Evolutionary conservation across 2,329 filamentous ascomycete genomes (phyloP), one percentile per base, ranked within the genome.

Genomic region (Epichloe amarillans): DNA sequence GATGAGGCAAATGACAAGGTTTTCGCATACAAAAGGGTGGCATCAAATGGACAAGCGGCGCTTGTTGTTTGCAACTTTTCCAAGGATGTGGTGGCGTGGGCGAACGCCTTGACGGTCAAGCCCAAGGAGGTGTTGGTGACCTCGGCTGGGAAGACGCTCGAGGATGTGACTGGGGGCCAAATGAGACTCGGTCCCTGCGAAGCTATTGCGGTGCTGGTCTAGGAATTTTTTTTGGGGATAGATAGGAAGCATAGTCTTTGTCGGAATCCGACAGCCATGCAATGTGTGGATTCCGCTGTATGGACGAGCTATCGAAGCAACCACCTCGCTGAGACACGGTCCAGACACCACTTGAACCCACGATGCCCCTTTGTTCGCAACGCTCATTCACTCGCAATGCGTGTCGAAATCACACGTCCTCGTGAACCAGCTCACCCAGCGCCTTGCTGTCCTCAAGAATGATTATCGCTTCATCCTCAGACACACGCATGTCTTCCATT

Each of bases 341-440:
- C 21, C 21, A 17, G 35, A 23, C 14, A 47, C 15, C 3, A 23
- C 12, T 38, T 38, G 36, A 38, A 38, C 8, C 11, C 46, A 3
- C 14, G 8, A 2, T 26, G 23, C 30, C 26, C 17, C 7, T 43
- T 19, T 40, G 4, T 17, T 44, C 41, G 14, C 4, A 33, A 33
- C 39, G 30, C 12, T 26, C 12, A 30, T 26, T 30, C 42, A 7
- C 39, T 47, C 33, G 21, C 5, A 30, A 21, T 42, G 5, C 17
- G 11, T 17, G 7, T 26, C 4, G n/a, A 35, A 10, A 41, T 63
- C 51, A 66, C 21, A 55, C 49, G 38, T 84, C 82, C 54, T 83
- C 81, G 56, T 88, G 76, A 49, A 91, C 60, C 55, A 86, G 68
- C 57, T 82, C 75, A 1, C 85, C 86, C 46, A 91, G 67, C 49